These are phyloP conservation scores for Centella asiatica DNA, from an alignment of 129 eudicot species.

Conservation along the genomic window DNA sequence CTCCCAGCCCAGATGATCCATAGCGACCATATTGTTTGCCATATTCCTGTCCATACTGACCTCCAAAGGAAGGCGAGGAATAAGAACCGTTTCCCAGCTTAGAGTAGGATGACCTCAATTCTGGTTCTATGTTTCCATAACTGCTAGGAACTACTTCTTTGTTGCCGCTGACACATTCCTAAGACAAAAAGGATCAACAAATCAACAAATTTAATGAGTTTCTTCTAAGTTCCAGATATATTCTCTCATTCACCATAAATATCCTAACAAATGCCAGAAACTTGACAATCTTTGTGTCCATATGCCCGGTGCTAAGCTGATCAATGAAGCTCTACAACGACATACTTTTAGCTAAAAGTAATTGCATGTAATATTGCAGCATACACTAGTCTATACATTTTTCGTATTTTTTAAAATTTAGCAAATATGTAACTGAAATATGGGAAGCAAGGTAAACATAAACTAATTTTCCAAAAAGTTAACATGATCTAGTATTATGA, in stretches of 20 bases:
- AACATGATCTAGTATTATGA: no score
- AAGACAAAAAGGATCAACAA: neutral
- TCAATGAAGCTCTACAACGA: neutral
- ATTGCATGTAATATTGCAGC: no score
- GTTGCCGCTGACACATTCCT: constrained; percentile 39
- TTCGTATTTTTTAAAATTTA: no score
- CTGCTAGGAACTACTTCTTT: constrained; percentile 25
- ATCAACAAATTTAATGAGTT: neutral
- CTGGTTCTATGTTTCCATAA: constrained; percentile 43
- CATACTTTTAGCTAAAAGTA: neutral
- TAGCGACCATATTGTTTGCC: constrained; percentile 33
- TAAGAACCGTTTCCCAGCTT: constrained; percentile 42
- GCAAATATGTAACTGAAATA: no score
- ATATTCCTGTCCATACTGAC: constrained; percentile 16
- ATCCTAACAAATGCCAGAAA: no score
- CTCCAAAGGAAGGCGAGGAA: constrained; percentile 35
- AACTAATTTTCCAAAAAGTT: neutral
- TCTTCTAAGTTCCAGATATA: neutral
- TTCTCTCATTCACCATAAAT: no score
- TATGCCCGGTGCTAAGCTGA: neutral
- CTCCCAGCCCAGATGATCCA: constrained; percentile 60
- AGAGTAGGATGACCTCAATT: constrained; percentile 58
- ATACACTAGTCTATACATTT: no score
- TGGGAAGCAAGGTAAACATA: no score
- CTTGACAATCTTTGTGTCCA: neutral